Conservation (phyloP, 139 green algal genomes). For the Chlamydomonas sp. region DNA sequence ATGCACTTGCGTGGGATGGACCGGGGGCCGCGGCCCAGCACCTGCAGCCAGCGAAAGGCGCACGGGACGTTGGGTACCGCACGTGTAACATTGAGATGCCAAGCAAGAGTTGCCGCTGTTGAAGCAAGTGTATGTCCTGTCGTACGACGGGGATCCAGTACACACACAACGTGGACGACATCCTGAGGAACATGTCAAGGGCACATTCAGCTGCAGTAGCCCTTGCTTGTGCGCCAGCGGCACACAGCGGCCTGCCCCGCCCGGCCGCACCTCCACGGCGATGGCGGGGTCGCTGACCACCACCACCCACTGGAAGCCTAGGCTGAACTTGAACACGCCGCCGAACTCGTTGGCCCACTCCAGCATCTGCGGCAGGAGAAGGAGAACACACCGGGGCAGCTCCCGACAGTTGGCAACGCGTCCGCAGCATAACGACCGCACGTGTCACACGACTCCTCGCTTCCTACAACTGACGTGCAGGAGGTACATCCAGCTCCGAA, state of each 20-base stretch:
- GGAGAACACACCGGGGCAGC: neutral
- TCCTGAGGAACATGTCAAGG: neutral
- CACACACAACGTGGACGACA: neutral
- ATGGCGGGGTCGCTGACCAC: slow-evolving; percentile 52
- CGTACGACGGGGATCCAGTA: neutral
- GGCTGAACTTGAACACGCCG: slow-evolving; percentile 59
- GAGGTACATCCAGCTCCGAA: too few relatives aligned
- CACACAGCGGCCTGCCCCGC: neutral
- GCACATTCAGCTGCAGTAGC: neutral
- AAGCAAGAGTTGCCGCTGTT: too few relatives aligned
- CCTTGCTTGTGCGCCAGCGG: neutral
- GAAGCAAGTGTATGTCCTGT: too few relatives aligned
- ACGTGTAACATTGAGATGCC: too few relatives aligned
- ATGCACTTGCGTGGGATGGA: slow-evolving; percentile 61
- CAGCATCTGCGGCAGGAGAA: slow-evolving; percentile 35
- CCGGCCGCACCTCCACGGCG: slow-evolving; percentile 21
- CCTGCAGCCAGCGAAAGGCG: slow-evolving; percentile 1
- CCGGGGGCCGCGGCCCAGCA: slow-evolving; percentile 46
- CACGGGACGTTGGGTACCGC: neutral
- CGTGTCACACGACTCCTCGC: too few relatives aligned
- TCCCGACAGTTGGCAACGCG: neutral
- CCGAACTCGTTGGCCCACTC: slow-evolving; percentile 64
- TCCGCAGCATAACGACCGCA: neutral
- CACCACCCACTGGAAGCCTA: slow-evolving; percentile 61
- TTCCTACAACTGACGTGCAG: too few relatives aligned